phyloP scores from a whole-genome alignment of 495 filamentous ascomycete genomes.

The Polyplosphaeria fusca region DNA sequence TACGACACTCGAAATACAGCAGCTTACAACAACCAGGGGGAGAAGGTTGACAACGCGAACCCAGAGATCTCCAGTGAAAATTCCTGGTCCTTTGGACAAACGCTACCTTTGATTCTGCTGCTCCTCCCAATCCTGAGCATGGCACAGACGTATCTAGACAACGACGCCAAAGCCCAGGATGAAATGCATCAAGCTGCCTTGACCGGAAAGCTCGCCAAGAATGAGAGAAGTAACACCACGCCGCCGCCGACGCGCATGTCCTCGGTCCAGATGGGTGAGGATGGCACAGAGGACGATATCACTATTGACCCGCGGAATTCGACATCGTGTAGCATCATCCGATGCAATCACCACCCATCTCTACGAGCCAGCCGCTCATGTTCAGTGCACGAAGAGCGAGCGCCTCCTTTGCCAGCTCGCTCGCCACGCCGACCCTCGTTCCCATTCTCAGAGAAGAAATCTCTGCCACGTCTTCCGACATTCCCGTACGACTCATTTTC shows the following conservation, averaged over 20 bases:
- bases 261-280: not conserved
- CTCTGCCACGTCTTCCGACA: not conserved
- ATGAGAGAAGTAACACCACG: not conserved
- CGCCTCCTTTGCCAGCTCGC: not conserved
- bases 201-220: not conserved
- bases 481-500: slow-evolving; percentile 9
- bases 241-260: not conserved
- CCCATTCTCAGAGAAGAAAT: not conserved
- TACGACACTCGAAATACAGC: slow-evolving; percentile 11
- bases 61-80: slow-evolving; percentile 17
- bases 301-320: slow-evolving; percentile 1
- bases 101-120: slow-evolving; percentile 19
- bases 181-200: not conserved
- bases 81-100: slow-evolving; percentile 27
- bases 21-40: not conserved
- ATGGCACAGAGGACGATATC: not conserved
- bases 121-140: slow-evolving; percentile 17
- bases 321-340: slow-evolving; percentile 1
- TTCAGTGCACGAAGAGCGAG: not conserved
- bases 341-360: slow-evolving; percentile 17
- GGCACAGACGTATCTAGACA: slow-evolving; percentile 20
- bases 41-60: slow-evolving; percentile 10
- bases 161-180: slow-evolving; percentile 4
- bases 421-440: not conserved
- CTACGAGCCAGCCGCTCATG: not conserved